Conservation (phyloP, 1,139 yeast genomes). For the Saccharomyces hybrid region DNA sequence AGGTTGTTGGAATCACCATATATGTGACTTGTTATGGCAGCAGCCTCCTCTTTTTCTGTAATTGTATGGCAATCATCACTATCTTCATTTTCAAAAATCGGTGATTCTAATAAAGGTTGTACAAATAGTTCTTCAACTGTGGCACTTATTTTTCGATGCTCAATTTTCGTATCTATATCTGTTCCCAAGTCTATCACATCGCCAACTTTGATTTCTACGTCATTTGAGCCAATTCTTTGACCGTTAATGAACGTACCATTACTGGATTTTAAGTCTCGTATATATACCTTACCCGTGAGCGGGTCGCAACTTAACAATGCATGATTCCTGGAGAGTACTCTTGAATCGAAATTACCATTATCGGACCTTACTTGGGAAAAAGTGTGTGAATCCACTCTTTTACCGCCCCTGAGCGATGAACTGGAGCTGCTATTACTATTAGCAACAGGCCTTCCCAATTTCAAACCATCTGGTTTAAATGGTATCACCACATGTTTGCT, state of each 20-base stretch:
- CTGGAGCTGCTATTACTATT: constrained; percentile 38
- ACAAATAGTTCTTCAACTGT: constrained; percentile 61
- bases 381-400: constrained; percentile 36
- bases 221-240: constrained; percentile 51
- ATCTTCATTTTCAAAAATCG: not conserved
- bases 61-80: not conserved
- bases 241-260: constrained; percentile 91
- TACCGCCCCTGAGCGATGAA: constrained; percentile 8
- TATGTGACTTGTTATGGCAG: constrained; percentile 58
- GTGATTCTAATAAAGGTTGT: constrained; percentile 37
- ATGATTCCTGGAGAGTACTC: constrained; percentile 86
- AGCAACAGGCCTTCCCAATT: constrained; percentile 70
- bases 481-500: constrained; percentile 77
- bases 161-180: constrained; percentile 69
- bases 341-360: constrained; percentile 87
- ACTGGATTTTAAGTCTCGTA: constrained; percentile 82
- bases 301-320: constrained; percentile 78
- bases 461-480: constrained; percentile 70
- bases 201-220: constrained; percentile 51
- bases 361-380: constrained; percentile 40
- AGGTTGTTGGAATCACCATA: constrained; percentile 67
- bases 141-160: constrained; percentile 79
- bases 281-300: constrained; percentile 54
- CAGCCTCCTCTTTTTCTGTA: constrained; percentile 16
- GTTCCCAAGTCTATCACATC: constrained; percentile 84